Percentiles rank a stretch among this genome's conserved stretches.
These are phyloP conservation scores for Aspergillus nanangensis DNA, from an alignment of 495 filamentous ascomycete genomes.

Conservation along the genomic window DNA sequence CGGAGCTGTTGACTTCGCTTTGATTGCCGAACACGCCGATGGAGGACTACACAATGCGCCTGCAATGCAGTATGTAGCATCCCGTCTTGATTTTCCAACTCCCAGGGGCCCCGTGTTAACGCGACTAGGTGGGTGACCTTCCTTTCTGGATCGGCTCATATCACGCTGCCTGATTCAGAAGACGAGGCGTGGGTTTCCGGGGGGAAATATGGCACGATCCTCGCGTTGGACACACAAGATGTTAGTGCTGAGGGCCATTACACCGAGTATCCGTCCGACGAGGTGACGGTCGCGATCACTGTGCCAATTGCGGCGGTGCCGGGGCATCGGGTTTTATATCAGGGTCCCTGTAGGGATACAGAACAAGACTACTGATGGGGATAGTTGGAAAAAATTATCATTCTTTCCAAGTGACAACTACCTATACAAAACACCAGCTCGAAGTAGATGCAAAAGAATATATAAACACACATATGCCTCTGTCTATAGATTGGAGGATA, in stretches of 20 bases:
- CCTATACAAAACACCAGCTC: not conserved
- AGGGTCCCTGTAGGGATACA: slow-evolving; percentile 27
- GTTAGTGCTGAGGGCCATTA: slow-evolving; percentile 49
- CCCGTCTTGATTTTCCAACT: too few relatives aligned
- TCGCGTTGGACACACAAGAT: slow-evolving; percentile 43
- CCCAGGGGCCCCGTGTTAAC: too few relatives aligned
- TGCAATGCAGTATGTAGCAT: slow-evolving; percentile 37
- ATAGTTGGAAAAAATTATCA: not conserved
- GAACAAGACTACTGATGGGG: slow-evolving; percentile 5
- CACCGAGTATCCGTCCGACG: slow-evolving; percentile 41
- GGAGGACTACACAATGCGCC: slow-evolving; percentile 51
- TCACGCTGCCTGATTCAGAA: slow-evolving; percentile 43
- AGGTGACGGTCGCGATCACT: slow-evolving; percentile 35
- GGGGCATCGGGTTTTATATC: slow-evolving; percentile 37
- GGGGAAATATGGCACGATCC: slow-evolving; percentile 42
- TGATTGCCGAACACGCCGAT: slow-evolving; percentile 44
- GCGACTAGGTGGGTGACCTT: slow-evolving; percentile 54
- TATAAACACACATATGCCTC: too few relatives aligned
- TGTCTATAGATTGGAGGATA: too few relatives aligned
- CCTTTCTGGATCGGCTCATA: slow-evolving; percentile 44
- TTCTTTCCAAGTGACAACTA: not conserved
- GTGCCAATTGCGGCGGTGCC: slow-evolving; percentile 42
- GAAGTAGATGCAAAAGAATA: slow-evolving; percentile 1
- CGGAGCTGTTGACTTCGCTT: slow-evolving; percentile 25
- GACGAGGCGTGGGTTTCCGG: slow-evolving; percentile 36